Evolutionary conservation across 2,329 filamentous ascomycete genomes (phyloP).

Genomic region (Endocalyx cinctus): DNA sequence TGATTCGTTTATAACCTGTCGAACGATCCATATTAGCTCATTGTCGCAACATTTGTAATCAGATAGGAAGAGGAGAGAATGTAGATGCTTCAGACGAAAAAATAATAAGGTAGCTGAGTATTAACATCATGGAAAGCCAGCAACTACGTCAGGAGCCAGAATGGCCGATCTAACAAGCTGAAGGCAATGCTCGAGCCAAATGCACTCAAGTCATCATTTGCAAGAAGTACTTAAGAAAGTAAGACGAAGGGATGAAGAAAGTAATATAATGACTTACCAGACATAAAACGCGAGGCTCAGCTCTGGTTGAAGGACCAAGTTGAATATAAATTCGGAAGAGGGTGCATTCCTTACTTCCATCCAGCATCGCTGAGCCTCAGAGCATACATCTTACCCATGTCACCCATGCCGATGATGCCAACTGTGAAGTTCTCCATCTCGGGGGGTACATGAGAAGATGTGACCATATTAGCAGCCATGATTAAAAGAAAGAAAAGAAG

Average conservation of each 20-base stretch:
- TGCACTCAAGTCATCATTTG: conserved; percentile 99
- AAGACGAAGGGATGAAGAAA: conserved; percentile 3
- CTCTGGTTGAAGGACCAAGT: background rate
- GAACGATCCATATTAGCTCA: no score
- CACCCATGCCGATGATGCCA: conserved; percentile 97
- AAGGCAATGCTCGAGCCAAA: conserved; percentile 98
- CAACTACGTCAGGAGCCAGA: conserved; percentile 61
- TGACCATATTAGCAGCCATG: conserved; percentile 15
- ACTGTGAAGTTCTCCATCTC: conserved; percentile 69
- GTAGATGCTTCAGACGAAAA: conserved; percentile 72
- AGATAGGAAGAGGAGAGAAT: conserved; percentile 6
- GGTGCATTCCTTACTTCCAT: conserved; percentile 82
- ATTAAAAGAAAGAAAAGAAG: conserved; percentile 1
- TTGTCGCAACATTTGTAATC: no score
- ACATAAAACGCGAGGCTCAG: conserved; percentile 18
- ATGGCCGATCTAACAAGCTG: conserved; percentile 62
- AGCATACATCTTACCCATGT: conserved; percentile 99
- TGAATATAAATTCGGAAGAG: no score
- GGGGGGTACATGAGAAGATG: conserved; percentile 25
- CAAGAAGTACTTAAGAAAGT: conserved; percentile 24
- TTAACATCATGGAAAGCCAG: conserved; percentile 94
- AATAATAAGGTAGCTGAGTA: conserved; percentile 91
- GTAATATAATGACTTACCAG: conserved; percentile 32
- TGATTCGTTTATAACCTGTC: no score
- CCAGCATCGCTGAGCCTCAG: conserved; percentile 81